A percentile compares a stretch with the other conserved stretches of the same genome.
These are phyloP conservation scores for Aspergillus brunneoviolaceus DNA, from an alignment of 2,329 filamentous ascomycete genomes.

Conservation along the genomic window DNA sequence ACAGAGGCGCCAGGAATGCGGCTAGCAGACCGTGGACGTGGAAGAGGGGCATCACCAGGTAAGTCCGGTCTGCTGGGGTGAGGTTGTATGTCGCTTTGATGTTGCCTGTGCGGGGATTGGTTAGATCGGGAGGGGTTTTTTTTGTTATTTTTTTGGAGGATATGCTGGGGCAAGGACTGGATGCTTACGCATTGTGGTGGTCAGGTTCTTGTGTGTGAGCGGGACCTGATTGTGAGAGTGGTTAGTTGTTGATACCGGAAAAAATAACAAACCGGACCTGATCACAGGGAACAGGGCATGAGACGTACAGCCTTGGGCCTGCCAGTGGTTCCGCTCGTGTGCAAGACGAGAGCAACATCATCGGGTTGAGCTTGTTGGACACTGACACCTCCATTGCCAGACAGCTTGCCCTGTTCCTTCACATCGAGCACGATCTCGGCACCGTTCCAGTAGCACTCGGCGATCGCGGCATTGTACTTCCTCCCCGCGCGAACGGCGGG, in stretches of 20 bases:
- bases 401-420: slow-evolving; percentile 70
- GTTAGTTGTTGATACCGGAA: slow-evolving; percentile 4
- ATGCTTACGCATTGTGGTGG: slow-evolving; percentile 71
- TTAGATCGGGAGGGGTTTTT: neutral
- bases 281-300: neutral
- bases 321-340: slow-evolving; percentile 83
- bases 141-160: neutral
- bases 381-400: slow-evolving; percentile 48
- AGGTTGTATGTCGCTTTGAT: slow-evolving; percentile 76
- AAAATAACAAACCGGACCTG: neutral
- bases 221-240: slow-evolving; percentile 54
- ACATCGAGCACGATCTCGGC: slow-evolving; percentile 72
- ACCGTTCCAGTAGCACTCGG: slow-evolving; percentile 79
- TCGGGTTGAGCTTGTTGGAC: slow-evolving; percentile 65
- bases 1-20: slow-evolving; percentile 74
- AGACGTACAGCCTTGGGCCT: slow-evolving; percentile 72
- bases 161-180: neutral
- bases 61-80: slow-evolving; percentile 69
- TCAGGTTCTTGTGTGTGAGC: slow-evolving; percentile 76
- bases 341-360: slow-evolving; percentile 76
- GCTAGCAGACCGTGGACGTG: slow-evolving; percentile 87
- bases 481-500: slow-evolving; percentile 73
- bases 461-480: slow-evolving; percentile 79
- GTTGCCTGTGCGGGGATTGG: slow-evolving; percentile 54
- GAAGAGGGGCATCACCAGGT: slow-evolving; percentile 88